Conservation (phyloP, 2,329 filamentous ascomycete species). For the Aspergillus chevalieri region DNA sequence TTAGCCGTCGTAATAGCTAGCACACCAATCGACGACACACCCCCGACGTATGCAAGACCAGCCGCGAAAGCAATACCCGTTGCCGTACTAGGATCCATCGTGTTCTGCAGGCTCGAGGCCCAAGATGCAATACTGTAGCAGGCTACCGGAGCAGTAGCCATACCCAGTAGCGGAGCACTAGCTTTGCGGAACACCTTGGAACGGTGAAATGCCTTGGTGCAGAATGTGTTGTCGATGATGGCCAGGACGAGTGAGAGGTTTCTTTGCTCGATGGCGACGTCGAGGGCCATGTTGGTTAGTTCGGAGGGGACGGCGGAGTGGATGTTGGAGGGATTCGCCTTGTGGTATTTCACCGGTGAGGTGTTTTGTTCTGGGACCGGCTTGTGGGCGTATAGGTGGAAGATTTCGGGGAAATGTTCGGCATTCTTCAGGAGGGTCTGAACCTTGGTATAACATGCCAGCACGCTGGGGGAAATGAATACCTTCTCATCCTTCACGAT, state of each 20-base stretch:
- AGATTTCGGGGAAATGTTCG: slow-evolving; percentile 70
- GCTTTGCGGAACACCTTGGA: slow-evolving; percentile 41
- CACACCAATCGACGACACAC: slow-evolving; percentile 73
- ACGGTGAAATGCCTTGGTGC: slow-evolving; percentile 37
- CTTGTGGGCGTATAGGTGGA: slow-evolving; percentile 79
- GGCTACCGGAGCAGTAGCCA: slow-evolving; percentile 27
- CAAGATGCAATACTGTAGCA: slow-evolving; percentile 64
- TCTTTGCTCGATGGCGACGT: slow-evolving; percentile 71
- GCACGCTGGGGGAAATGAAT: slow-evolving; percentile 67
- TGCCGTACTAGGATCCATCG: slow-evolving; percentile 69
- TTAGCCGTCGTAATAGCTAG: slow-evolving; percentile 82
- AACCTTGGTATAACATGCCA: slow-evolving; percentile 68
- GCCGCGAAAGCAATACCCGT: slow-evolving; percentile 74
- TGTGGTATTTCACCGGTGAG: slow-evolving; percentile 54
- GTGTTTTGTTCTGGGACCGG: slow-evolving; percentile 60
- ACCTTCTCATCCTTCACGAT: slow-evolving; percentile 70
- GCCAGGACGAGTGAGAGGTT: slow-evolving; percentile 73
- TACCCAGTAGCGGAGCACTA: slow-evolving; percentile 35
- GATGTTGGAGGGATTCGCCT: slow-evolving; percentile 61
- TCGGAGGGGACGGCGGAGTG: slow-evolving; percentile 66
- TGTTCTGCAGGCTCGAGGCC: slow-evolving; percentile 60
- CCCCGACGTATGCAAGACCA: slow-evolving; percentile 74
- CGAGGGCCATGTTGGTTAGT: slow-evolving; percentile 67
- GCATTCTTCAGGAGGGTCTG: slow-evolving; percentile 68
- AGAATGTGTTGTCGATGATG: slow-evolving; percentile 60